phyloP scores from a whole-genome alignment of 2,329 filamentous ascomycete species.

The Pyrenochaeta sp. region DNA sequence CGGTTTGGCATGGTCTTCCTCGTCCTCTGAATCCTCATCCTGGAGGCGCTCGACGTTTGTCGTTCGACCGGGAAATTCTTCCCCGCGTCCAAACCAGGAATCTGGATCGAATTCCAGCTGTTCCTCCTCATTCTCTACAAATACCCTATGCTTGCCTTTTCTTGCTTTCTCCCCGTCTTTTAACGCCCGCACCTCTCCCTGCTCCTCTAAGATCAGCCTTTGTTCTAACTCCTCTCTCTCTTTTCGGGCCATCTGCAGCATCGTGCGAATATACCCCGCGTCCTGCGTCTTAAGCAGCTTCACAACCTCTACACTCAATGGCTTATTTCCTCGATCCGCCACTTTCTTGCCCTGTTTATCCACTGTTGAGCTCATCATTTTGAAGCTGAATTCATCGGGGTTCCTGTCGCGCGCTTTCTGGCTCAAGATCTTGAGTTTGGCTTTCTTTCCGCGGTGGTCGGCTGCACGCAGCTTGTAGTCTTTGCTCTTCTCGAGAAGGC shows the following conservation, averaged over 20 bases:
- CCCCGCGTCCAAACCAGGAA: slow-evolving; percentile 50
- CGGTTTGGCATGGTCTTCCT: slow-evolving; percentile 31
- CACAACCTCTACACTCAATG: slow-evolving; percentile 64
- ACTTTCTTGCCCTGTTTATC: slow-evolving; percentile 54
- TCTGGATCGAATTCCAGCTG: slow-evolving; percentile 52
- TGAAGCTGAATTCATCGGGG: slow-evolving; percentile 73
- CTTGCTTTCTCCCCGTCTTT: slow-evolving; percentile 38
- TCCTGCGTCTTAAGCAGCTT: slow-evolving; percentile 73
- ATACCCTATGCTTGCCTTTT: slow-evolving; percentile 46
- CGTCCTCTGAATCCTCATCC: slow-evolving; percentile 30
- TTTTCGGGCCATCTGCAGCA: slow-evolving; percentile 63
- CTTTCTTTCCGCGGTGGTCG: slow-evolving; percentile 70
- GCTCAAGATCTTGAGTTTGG: slow-evolving; percentile 65
- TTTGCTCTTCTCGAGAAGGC: slow-evolving; percentile 96
- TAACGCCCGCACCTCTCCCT: slow-evolving; percentile 52
- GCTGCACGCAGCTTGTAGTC: slow-evolving; percentile 72
- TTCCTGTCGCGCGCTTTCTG: slow-evolving; percentile 69
- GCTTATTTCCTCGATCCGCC: slow-evolving; percentile 57
- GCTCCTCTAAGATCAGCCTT: slow-evolving; percentile 44
- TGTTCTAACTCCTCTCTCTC: slow-evolving; percentile 61
- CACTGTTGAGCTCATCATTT: slow-evolving; percentile 64
- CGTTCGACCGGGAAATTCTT: slow-evolving; percentile 29
- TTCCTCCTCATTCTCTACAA: slow-evolving; percentile 52
- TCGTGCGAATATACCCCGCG: slow-evolving; percentile 67
- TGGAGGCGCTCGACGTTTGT: slow-evolving; percentile 36